A percentile compares a stretch with the other conserved stretches of the same genome.
phyloP scores from a whole-genome alignment of 495 filamentous ascomycete genomes.

The Xylaria sp. region DNA sequence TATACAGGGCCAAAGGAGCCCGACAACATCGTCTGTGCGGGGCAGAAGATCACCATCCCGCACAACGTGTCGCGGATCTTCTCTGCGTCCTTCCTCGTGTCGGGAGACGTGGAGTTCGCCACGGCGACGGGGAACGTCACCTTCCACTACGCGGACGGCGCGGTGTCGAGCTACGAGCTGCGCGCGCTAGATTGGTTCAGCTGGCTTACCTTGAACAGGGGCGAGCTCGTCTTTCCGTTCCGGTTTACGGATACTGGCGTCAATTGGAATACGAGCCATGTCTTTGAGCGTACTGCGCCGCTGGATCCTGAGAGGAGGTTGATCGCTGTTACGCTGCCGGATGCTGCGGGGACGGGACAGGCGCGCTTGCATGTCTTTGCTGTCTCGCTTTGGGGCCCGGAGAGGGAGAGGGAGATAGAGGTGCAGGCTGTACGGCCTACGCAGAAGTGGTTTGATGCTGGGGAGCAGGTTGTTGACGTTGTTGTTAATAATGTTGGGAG shows the following conservation, averaged over 20 bases:
- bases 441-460: conserved; percentile 54
- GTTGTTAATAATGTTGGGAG: conserved; percentile 58
- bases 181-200: conserved; percentile 56
- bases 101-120: conserved; percentile 49
- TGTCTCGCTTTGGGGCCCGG: conserved; percentile 42
- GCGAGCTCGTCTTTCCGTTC: conserved; percentile 58
- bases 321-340: conserved; percentile 49
- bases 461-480: conserved; percentile 59
- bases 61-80: conserved; percentile 42
- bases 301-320: conserved; percentile 56
- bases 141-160: conserved; percentile 55
- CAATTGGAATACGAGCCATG: conserved; percentile 60
- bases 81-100: conserved; percentile 56
- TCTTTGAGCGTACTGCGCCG: conserved; percentile 58
- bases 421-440: conserved; percentile 61
- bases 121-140: conserved; percentile 54
- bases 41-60: conserved; percentile 51
- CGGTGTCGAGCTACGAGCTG: conserved; percentile 47
- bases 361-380: conserved; percentile 54
- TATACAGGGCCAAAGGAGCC: conserved; percentile 48
- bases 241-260: conserved; percentile 52
- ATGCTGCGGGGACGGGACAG: conserved; percentile 39
- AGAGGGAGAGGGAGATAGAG: conserved; percentile 28
- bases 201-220: conserved; percentile 57
- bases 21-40: conserved; percentile 54